Percentiles rank a stretch among this genome's conserved stretches.
phyloP scores from a whole-genome alignment of 2,329 filamentous ascomycete genomes.

The Aspergillus pseudoterreus region DNA sequence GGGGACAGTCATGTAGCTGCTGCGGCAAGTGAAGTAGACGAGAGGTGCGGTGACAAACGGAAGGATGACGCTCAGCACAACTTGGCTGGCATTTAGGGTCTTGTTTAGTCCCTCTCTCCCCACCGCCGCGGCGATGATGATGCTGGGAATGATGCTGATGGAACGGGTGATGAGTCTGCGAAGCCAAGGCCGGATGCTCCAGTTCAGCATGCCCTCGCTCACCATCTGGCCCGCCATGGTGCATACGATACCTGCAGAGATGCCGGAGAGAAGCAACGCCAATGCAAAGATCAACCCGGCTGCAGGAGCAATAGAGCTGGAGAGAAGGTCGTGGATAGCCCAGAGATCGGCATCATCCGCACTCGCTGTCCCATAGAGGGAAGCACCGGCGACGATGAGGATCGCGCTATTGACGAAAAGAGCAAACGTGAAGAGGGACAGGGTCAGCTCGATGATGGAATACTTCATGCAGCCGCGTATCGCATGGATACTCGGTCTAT shows the following conservation, averaged over 20 bases:
- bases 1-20: slow-evolving; percentile 73
- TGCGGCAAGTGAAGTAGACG: slow-evolving; percentile 78
- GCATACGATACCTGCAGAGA: slow-evolving; percentile 80
- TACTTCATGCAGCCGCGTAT: slow-evolving; percentile 71
- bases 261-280: slow-evolving; percentile 73
- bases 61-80: slow-evolving; percentile 72
- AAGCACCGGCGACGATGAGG: slow-evolving; percentile 75
- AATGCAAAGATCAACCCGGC: slow-evolving; percentile 83
- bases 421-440: slow-evolving; percentile 77
- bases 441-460: slow-evolving; percentile 65
- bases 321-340: slow-evolving; percentile 72
- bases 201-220: slow-evolving; percentile 74
- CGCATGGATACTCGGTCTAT: slow-evolving; percentile 68
- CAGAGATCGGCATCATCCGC: slow-evolving; percentile 74
- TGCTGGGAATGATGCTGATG: slow-evolving; percentile 76
- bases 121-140: slow-evolving; percentile 77
- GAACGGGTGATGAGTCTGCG: slow-evolving; percentile 72
- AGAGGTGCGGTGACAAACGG: slow-evolving; percentile 80
- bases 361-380: slow-evolving; percentile 61
- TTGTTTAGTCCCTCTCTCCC: slow-evolving; percentile 66
- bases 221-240: slow-evolving; percentile 91
- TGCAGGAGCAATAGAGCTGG: slow-evolving; percentile 63
- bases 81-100: slow-evolving; percentile 73
- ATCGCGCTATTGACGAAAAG: slow-evolving; percentile 82
- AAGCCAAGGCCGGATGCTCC: slow-evolving; percentile 72